These are phyloP conservation scores for Maudiozyma saulgeensis DNA, from an alignment of 805 yeast species.

Conservation along the genomic window DNA sequence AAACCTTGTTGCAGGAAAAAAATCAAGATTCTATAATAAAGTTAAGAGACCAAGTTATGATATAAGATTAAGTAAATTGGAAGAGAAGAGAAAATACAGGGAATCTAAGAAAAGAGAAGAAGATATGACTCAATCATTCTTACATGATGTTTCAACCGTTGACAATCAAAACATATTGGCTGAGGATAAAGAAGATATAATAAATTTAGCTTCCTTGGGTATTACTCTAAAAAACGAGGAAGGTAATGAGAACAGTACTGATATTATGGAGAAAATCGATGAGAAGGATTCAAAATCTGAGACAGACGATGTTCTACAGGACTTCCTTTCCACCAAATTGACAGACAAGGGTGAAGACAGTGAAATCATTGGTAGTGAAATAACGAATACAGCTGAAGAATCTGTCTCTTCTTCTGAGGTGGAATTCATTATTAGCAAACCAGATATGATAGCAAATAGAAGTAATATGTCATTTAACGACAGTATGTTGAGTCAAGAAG, in stretches of 20 bases:
- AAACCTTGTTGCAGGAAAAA: slow-evolving; percentile 40
- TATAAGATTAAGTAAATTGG: slow-evolving; percentile 18
- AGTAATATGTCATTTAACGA: background rate
- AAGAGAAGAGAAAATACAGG: slow-evolving; percentile 25
- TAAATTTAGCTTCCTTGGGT: slow-evolving; percentile 12
- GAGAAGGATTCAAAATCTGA: background rate
- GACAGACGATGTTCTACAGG: background rate
- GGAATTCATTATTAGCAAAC: slow-evolving; percentile 15
- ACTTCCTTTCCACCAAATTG: background rate
- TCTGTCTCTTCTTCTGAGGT: slow-evolving; percentile 8
- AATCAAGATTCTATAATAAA: slow-evolving; percentile 34
- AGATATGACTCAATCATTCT: background rate
- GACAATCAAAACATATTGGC: background rate
- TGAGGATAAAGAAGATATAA: background rate
- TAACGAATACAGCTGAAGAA: background rate
- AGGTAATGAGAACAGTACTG: background rate
- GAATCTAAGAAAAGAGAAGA: slow-evolving; percentile 8
- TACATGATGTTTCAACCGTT: background rate
- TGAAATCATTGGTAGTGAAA: background rate
- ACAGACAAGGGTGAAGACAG: background rate
- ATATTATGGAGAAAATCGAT: background rate
- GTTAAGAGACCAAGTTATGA: slow-evolving; percentile 27
- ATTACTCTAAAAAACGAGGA: slow-evolving; percentile 4
- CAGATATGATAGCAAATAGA: slow-evolving; percentile 3
- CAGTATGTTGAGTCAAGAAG: background rate